These are phyloP conservation scores for Trichoderma erinaceum DNA, from an alignment of 495 filamentous ascomycete genomes.

Conservation along the genomic window DNA sequence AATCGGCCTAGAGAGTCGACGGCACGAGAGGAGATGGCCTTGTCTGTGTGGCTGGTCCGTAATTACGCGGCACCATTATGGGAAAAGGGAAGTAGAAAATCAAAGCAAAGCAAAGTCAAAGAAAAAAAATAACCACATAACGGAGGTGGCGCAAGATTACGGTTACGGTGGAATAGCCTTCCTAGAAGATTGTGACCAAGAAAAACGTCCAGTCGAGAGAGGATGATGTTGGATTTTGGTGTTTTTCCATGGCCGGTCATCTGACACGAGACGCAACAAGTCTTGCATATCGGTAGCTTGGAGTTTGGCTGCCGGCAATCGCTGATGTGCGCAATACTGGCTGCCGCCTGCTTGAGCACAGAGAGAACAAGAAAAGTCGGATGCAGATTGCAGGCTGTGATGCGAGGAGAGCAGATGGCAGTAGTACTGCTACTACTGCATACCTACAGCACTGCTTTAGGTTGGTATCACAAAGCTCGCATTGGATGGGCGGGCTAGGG, in stretches of 20 bases:
- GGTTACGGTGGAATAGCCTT: not conserved
- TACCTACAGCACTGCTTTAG: too few relatives aligned
- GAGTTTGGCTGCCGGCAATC: constrained; percentile 15
- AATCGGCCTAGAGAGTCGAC: not conserved
- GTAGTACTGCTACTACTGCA: too few relatives aligned
- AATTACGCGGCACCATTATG: not conserved
- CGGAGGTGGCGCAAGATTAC: not conserved
- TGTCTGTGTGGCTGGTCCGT: not conserved
- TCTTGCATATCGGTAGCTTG: constrained; percentile 16
- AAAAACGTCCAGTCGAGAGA: not conserved
- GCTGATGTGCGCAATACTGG: not conserved
- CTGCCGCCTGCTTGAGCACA: not conserved
- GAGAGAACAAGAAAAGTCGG: not conserved
- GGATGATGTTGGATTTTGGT: constrained; percentile 12
- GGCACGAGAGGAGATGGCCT: not conserved
- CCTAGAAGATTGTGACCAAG: not conserved
- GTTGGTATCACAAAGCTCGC: too few relatives aligned
- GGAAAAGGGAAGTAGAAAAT: not conserved
- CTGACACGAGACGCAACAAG: constrained; percentile 8
- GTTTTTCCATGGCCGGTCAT: constrained; percentile 1
- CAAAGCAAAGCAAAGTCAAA: not conserved
- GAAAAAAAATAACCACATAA: not conserved
- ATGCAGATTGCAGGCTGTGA: not conserved
- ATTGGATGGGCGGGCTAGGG: not conserved
- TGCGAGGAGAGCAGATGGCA: not conserved